Evolutionary conservation across 129 eudicot genomes (phyloP).

Genomic region (Erigeron canadensis): DNA sequence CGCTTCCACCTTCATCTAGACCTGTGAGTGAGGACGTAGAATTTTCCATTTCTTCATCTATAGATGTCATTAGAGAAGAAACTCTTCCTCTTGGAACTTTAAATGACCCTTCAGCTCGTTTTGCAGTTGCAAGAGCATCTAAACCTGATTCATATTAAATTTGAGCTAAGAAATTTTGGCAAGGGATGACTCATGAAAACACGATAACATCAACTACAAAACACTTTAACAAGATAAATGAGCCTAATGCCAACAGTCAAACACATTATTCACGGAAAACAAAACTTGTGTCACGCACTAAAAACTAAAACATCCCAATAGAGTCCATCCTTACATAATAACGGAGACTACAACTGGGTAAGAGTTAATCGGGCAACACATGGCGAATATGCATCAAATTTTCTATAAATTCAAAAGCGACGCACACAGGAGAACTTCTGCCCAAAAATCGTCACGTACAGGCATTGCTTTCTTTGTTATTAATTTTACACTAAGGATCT

Average conservation of each 20-base stretch:
- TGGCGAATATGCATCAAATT: too few relatives aligned
- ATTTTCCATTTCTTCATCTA: slow-evolving; percentile 59
- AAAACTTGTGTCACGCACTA: background rate
- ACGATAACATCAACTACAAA: background rate
- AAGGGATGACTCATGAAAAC: background rate
- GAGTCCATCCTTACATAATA: background rate
- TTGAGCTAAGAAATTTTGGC: background rate
- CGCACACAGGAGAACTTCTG: too few relatives aligned
- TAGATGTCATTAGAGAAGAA: slow-evolving; percentile 55
- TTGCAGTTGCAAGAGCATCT: slow-evolving; percentile 68
- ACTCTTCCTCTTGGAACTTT: slow-evolving; percentile 66
- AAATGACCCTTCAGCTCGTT: slow-evolving; percentile 61
- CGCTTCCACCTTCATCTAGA: slow-evolving; percentile 51
- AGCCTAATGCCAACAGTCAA: background rate
- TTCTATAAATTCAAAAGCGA: too few relatives aligned
- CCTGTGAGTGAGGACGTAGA: slow-evolving; percentile 37
- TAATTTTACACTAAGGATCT: background rate
- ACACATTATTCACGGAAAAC: background rate
- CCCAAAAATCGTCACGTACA: too few relatives aligned
- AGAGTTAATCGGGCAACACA: background rate
- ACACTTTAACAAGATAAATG: background rate
- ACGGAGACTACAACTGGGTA: background rate
- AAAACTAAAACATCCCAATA: background rate
- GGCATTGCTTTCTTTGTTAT: too few relatives aligned
- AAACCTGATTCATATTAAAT: slow-evolving; percentile 44